Evolutionary conservation across 768 basidiomycete species (phyloP), one percentile per base, ranked within the genome.

Genomic region (Macrocybe gigantea): DNA sequence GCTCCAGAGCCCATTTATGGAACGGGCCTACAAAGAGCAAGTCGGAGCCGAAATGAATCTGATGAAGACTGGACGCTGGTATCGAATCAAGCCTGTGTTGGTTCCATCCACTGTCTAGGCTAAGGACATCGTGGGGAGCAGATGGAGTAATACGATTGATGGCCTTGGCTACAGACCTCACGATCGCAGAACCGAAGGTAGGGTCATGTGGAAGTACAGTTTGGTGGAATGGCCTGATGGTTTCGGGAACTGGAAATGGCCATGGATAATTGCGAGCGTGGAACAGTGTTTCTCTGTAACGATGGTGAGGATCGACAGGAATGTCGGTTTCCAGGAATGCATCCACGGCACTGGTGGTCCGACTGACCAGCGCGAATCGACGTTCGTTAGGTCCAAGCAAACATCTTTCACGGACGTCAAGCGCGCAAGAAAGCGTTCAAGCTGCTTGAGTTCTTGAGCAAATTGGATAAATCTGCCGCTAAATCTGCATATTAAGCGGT

Each of bases 1-100:
- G 56, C 0, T 52, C 38, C 2, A 60, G 48, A 5, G 53, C 57
- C 62, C 62, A 63, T 1, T 55, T 53, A 38, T 56, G 54, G 37
- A 63, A 58, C 12, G 55, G 49, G 14, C 48, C 43, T 1, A 49
- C 47, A 41, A 63, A 53, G 7, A 60, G 50, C 22, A 61, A 48
- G 36, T 53, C 50, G 2, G 56, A 56, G 41, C 55, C 49, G 2
- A 61, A 45, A 12, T 22, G 38, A n/a, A 63, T 48, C 5, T 22
- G 22, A 22, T 22, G 22, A 22, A 22, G 22, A 22, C 22, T 22
- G 22, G 22, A 22, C 22, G 22, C 22, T 4, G 22, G 22, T 22
- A 22, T 22, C 22, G 22, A 4, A 4, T 4, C 4, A 22, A 4
- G 4, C 22, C 4, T 22, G 22, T 22, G 22, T 22, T 22, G 22